A percentile compares a stretch with the other conserved stretches of the same genome.
Evolutionary conservation across 495 filamentous ascomycete genomes (phyloP).

Genomic region (Saxispiralis lemnorum): DNA sequence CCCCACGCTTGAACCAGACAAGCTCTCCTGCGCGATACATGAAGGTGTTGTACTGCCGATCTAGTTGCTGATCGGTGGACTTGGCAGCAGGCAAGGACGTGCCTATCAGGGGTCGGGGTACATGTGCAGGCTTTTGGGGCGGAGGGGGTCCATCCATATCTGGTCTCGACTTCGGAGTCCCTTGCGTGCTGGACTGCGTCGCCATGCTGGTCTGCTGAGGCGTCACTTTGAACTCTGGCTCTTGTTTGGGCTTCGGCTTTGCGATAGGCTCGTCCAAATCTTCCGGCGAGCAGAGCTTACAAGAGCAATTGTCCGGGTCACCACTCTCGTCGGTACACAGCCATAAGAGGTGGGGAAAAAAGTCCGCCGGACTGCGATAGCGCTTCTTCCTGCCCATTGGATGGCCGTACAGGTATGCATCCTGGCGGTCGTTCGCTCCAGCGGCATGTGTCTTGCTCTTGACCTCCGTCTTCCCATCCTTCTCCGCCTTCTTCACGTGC

Average conservation of each 20-base stretch:
- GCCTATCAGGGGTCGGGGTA: constrained; percentile 15
- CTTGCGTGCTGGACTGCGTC: not conserved
- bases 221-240: constrained; percentile 1
- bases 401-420: constrained; percentile 46
- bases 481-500: constrained; percentile 28
- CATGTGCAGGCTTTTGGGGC: constrained; percentile 3
- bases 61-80: constrained; percentile 28
- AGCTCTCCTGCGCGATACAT: constrained; percentile 41
- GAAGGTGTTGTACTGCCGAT: constrained; percentile 29
- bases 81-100: constrained; percentile 25
- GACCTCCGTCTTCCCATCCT: constrained; percentile 20
- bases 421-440: constrained; percentile 30
- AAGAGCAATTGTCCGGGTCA: constrained; percentile 40
- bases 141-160: constrained; percentile 3
- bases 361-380: constrained; percentile 40
- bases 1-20: constrained; percentile 39
- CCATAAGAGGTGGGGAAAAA: constrained; percentile 46
- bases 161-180: constrained; percentile 4
- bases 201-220: not conserved
- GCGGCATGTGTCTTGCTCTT: constrained; percentile 24
- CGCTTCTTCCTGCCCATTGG: constrained; percentile 39
- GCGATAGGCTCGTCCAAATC: constrained; percentile 21
- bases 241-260: constrained; percentile 17
- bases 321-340: constrained; percentile 33
- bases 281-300: constrained; percentile 34